These are phyloP conservation scores for Penicillium sp. DNA, from an alignment of 2,329 filamentous ascomycete species.

Conservation along the genomic window DNA sequence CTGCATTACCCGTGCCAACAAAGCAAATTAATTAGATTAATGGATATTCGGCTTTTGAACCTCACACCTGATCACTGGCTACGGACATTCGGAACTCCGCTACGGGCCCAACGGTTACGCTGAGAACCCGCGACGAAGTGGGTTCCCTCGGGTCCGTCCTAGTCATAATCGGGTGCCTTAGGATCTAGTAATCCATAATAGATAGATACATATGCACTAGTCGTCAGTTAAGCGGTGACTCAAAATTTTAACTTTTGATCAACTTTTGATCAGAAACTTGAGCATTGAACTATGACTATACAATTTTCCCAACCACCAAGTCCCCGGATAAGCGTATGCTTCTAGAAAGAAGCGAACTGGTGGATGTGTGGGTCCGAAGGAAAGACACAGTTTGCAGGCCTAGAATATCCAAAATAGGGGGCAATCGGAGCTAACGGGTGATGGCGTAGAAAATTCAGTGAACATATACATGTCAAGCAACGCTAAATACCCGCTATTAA, in stretches of 20 bases:
- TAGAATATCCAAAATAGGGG: not conserved
- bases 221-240: not conserved
- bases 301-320: not conserved
- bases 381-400: not conserved
- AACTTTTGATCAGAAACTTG: not conserved
- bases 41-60: not conserved
- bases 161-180: not conserved
- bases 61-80: not conserved
- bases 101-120: conserved; percentile 17
- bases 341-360: not conserved
- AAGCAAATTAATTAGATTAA: not conserved
- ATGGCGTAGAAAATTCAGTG: conserved; percentile 5
- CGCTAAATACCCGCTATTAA: not conserved
- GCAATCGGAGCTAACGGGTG: not conserved
- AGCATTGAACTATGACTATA: not conserved
- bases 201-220: not conserved
- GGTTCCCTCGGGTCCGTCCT: conserved; percentile 7
- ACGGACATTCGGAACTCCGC: conserved; percentile 9
- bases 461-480: conserved; percentile 1
- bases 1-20: not conserved
- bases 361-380: not conserved
- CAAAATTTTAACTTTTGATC: not conserved
- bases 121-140: conserved; percentile 6
- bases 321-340: not conserved
- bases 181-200: not conserved